Evolutionary conservation across 805 yeast genomes (phyloP).

Genomic region (Candida xiaguanensis): DNA sequence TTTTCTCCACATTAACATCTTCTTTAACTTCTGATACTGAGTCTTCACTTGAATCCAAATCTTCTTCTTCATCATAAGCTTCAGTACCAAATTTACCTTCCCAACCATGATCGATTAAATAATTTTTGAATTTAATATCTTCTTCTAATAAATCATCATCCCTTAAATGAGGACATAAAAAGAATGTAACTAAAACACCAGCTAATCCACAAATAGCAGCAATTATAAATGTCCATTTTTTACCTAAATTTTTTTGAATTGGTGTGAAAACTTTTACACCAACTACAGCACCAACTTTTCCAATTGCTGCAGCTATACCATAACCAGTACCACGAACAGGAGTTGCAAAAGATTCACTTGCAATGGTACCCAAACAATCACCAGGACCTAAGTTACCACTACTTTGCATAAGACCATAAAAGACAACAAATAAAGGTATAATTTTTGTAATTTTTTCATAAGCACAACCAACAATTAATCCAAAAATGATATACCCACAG

Average conservation of each 20-base stretch:
- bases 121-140: conserved; percentile 60
- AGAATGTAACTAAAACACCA: conserved; percentile 57
- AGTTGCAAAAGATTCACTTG: conserved; percentile 68
- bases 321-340: conserved; percentile 74
- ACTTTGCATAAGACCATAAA: conserved; percentile 60
- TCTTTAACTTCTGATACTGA: not conserved
- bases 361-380: conserved; percentile 62
- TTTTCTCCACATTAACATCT: not conserved
- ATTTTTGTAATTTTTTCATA: conserved; percentile 54
- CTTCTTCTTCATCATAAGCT: conserved; percentile 17
- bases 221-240: conserved; percentile 73
- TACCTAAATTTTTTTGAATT: conserved; percentile 60
- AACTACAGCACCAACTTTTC: conserved; percentile 82
- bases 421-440: conserved; percentile 60
- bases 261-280: conserved; percentile 74
- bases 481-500: conserved; percentile 65
- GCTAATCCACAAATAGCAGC: conserved; percentile 69
- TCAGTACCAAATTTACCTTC: conserved; percentile 40
- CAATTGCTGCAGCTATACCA: conserved; percentile 75
- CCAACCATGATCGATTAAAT: conserved; percentile 60
- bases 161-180: conserved; percentile 64
- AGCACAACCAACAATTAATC: conserved; percentile 66
- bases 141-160: conserved; percentile 69
- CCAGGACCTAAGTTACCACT: conserved; percentile 79
- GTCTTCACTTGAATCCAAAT: conserved; percentile 14